These are phyloP conservation scores for Entomortierella chlamydospora DNA, from an alignment of 192 early-diverging fungal genomes.

Conservation along the genomic window DNA sequence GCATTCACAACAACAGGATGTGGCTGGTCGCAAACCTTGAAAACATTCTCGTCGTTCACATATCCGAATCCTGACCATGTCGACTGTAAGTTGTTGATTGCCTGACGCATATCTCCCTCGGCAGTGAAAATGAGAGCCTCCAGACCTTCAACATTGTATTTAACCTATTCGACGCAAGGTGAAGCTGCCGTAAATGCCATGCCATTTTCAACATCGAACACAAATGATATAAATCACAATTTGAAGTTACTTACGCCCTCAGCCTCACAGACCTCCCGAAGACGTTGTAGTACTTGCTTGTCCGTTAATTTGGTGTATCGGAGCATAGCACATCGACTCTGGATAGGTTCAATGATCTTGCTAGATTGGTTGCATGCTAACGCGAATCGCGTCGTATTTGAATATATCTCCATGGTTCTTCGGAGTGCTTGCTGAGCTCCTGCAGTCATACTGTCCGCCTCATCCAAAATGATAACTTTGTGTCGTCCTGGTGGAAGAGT, in stretches of 20 bases:
- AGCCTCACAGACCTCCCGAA: constrained; percentile 83
- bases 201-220: background rate
- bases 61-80: constrained; percentile 88
- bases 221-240: background rate
- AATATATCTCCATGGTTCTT: constrained; percentile 98
- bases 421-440: constrained; percentile 98
- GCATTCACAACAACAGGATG: constrained; percentile 85
- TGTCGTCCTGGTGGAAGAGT: constrained; percentile 88
- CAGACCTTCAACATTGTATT: constrained; percentile 88
- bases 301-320: constrained; percentile 85
- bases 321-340: constrained; percentile 94
- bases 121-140: constrained; percentile 95
- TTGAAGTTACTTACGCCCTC: constrained; percentile 79
- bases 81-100: constrained; percentile 95
- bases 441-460: constrained; percentile 99
- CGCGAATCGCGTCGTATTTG: constrained; percentile 94
- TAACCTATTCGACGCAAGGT: constrained; percentile 60
- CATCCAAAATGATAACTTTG: constrained; percentile 95
- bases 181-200: background rate
- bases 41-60: constrained; percentile 91
- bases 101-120: constrained; percentile 99
- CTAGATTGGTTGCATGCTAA: constrained; percentile 95
- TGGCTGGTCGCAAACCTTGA: constrained; percentile 97
- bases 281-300: constrained; percentile 80
- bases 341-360: constrained; percentile 99